Conservation (phyloP, 768 basidiomycete genomes). For the Termitomyces bulborhizus region DNA sequence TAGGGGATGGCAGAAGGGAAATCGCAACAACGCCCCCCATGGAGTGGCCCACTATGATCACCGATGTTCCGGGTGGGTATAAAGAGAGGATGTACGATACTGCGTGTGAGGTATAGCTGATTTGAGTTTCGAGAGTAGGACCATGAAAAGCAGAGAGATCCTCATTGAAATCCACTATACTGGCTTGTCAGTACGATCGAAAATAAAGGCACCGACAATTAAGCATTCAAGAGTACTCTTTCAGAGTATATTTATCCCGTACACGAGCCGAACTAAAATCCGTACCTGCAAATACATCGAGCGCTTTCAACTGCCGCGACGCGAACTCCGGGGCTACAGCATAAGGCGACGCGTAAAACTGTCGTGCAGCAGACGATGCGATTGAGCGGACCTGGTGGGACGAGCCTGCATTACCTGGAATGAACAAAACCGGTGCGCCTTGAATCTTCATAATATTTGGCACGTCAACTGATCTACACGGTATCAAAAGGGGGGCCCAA, state of each 20-base stretch:
- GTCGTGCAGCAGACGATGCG: constrained; percentile 83
- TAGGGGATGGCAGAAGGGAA: constrained; percentile 59
- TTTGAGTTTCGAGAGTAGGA: constrained; percentile 79
- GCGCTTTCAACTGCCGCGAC: constrained; percentile 39
- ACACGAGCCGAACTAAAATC: neutral
- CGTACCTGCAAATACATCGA: constrained; percentile 88
- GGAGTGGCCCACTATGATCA: constrained; percentile 87
- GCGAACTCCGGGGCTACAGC: constrained; percentile 47
- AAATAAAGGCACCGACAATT: neutral
- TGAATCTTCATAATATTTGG: constrained; percentile 6
- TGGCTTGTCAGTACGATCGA: neutral
- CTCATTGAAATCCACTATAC: constrained; percentile 89
- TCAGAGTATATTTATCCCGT: neutral
- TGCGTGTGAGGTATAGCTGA: constrained; percentile 62
- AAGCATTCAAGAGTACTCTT: neutral
- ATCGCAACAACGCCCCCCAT: constrained; percentile 96
- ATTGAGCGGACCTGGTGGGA: constrained; percentile 92
- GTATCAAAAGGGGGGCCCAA: neutral
- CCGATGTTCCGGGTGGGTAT: constrained; percentile 56
- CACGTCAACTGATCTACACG: neutral
- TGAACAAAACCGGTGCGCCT: constrained; percentile 88
- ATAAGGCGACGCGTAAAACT: constrained; percentile 64
- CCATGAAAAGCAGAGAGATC: constrained; percentile 96
- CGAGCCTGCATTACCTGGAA: constrained; percentile 96
- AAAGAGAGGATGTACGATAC: constrained; percentile 74